Evolutionary conservation across 441 rosid species (phyloP), one percentile per base, ranked within the genome.

Genomic region (Viola pubescens): DNA sequence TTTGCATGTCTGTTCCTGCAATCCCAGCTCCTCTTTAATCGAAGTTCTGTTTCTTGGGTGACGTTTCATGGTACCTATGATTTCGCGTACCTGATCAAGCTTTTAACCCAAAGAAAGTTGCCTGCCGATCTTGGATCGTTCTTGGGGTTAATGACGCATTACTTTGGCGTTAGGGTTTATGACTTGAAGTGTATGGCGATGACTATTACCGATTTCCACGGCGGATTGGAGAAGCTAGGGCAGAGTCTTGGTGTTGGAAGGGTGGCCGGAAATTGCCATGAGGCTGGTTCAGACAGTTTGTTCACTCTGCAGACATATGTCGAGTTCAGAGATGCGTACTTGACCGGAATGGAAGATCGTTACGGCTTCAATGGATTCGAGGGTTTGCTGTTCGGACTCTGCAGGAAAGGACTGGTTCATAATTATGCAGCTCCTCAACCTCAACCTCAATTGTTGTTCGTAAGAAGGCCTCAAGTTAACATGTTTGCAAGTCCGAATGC

Each of bases 271-370:
- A 51, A 16, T 4, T 48, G 58, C 8, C 75, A 65, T 46, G 70
- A 61, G 13, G 70, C 75, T 4, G 70, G 70, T 3, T 70, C 67
- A 1, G 74, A 70, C 9, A 70, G 70, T 13, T 7, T 65, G 56
- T 5, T 61, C 1, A 65, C 60, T 5, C 59, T 48, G 0, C 56
- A 57, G 7, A 52, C 50, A 7, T 55, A 40, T 19, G 11, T 48
- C 49, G 55, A 34, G 42, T 48, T 64, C 3, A 64, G 42, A 10
- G 46, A 63, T 14, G 34, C 9, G 6, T 26, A 51, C 19, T 11
- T 11, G 9, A 8, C 37, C 19, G 9, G 11, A 16, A 9, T 11
- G 34, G 0, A 51, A 19, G 1, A 8, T 51, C 34, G 34, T 26
- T 1, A 26, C 34, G 34, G 34, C 34, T 26, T 26, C 34, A 26